A percentile compares a stretch with the other conserved stretches of the same genome.
These are phyloP conservation scores for Solanum ossicruentum DNA, from an alignment of 257 asterid genomes.

Conservation along the genomic window DNA sequence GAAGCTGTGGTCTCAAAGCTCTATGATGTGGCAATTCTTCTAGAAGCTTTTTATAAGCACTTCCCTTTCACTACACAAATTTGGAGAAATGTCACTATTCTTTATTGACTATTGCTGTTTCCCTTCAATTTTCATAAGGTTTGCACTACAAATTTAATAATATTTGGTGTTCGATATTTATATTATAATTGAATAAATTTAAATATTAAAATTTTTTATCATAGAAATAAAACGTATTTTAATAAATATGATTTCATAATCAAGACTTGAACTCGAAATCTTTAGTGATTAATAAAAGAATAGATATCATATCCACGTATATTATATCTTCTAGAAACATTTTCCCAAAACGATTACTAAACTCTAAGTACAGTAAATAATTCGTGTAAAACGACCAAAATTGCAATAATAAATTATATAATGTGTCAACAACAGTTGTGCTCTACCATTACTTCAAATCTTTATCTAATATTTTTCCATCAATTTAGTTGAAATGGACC, in stretches of 20 bases:
- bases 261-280: fast-evolving
- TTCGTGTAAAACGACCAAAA: background rate
- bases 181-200: background rate
- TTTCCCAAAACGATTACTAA: background rate
- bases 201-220: fast-evolving
- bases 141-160: background rate
- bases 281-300: background rate
- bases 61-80: constrained; percentile 4
- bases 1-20: background rate
- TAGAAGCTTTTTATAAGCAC: constrained; percentile 8
- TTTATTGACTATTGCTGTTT: background rate
- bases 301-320: background rate
- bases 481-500: background rate
- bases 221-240: fast-evolving
- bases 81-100: constrained; percentile 10
- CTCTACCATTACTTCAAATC: background rate
- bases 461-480: background rate
- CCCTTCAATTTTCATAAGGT: background rate
- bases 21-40: constrained; percentile 13
- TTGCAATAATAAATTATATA: background rate
- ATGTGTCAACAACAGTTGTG: background rate
- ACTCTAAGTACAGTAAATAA: background rate
- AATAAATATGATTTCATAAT: background rate
- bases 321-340: background rate
- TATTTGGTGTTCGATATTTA: fast-evolving